Evolutionary conservation across 768 basidiomycete species (phyloP), one percentile per base, ranked within the genome.

Genomic region (Clitopilus hobsonii): DNA sequence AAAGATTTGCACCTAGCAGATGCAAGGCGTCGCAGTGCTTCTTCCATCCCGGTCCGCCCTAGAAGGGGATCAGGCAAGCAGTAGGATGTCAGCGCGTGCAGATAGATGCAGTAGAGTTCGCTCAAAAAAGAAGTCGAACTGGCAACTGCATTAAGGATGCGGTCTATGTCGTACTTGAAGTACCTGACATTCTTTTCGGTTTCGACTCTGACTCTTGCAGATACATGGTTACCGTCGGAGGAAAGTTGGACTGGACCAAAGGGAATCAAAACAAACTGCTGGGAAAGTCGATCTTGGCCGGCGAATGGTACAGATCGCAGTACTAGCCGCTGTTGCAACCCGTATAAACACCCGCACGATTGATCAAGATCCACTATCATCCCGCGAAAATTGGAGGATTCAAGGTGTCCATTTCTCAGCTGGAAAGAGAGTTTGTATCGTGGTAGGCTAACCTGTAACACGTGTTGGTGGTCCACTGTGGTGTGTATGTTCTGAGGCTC

Each of bases 51-150:
- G 0, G 74, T 75, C 6, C 72, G 71, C 16, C 60, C 58, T 0
- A 73, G 77, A 18, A 82, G 64, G 2, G 76, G 75, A 61, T 82
- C 80, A 10, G 68, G 65, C 14, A 74, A 61, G 47, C 69, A 70
- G 41, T 73, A 69, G 24, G 73, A 73, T 1, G 72, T 79, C 2
- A 78, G 54, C 16, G 76, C 74, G 41, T 82, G 81, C 14, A 82
- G 65, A 51, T 77, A 76, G 2, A 71, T 65, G 47, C 66, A 67
- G 53, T 68, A 77, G 6, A 79, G 63, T 29, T 61, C 63, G 56
- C 65, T 63, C 5, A 58, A 57, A 22, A 71, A 56, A 56, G 54
- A 50, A 64, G 66, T 52, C 63, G 60, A 57, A 49, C 74, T 66
- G 4, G 64, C 58, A 13, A 76, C 57, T 18, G 67, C 58, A 27